Evolutionary conservation across 257 asterid species (phyloP).

Genomic region (Plectranthus barbatus): DNA sequence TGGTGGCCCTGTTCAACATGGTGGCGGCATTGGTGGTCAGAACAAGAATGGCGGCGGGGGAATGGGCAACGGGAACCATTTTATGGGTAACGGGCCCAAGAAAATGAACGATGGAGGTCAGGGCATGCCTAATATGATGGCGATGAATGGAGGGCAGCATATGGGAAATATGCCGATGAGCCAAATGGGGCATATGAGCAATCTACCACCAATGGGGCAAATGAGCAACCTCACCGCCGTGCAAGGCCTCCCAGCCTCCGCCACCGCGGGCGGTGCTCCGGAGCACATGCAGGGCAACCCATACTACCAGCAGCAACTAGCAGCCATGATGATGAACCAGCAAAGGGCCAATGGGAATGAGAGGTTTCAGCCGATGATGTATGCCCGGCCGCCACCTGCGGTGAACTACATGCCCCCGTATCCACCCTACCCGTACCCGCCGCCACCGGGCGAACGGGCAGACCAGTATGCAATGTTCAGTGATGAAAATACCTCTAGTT

Average conservation of each 20-base stretch:
- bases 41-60: slow-evolving; percentile 26
- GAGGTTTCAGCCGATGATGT: slow-evolving; percentile 96
- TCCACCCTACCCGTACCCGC: slow-evolving; percentile 40
- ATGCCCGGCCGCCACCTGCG: slow-evolving; percentile 91
- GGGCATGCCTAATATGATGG: slow-evolving; percentile 93
- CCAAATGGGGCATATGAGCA: slow-evolving; percentile 40
- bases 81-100: slow-evolving; percentile 51
- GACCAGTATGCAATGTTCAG: slow-evolving; percentile 52
- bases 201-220: slow-evolving; percentile 51
- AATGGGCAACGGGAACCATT: slow-evolving; percentile 23
- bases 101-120: slow-evolving; percentile 60
- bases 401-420: too few species aligned
- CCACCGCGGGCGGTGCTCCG: slow-evolving; percentile 39
- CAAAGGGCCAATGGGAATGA: slow-evolving; percentile 87
- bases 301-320: slow-evolving; percentile 59
- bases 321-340: slow-evolving; percentile 92
- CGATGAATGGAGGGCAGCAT: slow-evolving; percentile 58
- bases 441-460: slow-evolving; percentile 51
- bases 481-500: slow-evolving; percentile 64
- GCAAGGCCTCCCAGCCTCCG: slow-evolving; percentile 68
- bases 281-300: slow-evolving; percentile 54
- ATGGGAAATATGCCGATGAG: slow-evolving; percentile 42
- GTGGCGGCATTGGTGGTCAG: slow-evolving; percentile 44
- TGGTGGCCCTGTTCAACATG: slow-evolving; percentile 15
- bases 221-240: slow-evolving; percentile 53